phyloP scores from a whole-genome alignment of 148 eudicot species.

The Rhododendron mucronatum region DNA sequence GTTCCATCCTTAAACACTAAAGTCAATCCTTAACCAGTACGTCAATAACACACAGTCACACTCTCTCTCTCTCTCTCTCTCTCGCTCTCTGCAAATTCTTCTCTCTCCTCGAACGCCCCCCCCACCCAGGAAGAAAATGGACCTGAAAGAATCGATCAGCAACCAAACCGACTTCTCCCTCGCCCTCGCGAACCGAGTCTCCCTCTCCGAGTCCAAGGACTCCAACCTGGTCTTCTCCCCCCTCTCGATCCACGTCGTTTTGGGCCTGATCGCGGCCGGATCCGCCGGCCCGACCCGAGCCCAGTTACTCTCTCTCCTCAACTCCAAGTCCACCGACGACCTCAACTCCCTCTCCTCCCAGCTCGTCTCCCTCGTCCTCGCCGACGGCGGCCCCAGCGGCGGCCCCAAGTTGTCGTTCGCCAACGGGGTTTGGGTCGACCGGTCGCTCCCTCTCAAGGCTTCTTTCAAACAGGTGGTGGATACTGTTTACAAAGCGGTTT shows the following conservation, averaged over 20 bases:
- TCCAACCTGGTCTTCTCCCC: slow-evolving; percentile 74
- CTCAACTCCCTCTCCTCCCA: slow-evolving; percentile 62
- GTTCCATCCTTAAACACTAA: not conserved
- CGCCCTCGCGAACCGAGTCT: slow-evolving; percentile 32
- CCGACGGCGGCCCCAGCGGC: slow-evolving; percentile 52
- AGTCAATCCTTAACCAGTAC: no score
- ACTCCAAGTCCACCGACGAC: slow-evolving; percentile 44
- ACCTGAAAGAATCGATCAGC: slow-evolving; percentile 44
- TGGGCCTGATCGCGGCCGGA: slow-evolving; percentile 70
- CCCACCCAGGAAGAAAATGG: slow-evolving; percentile 33
- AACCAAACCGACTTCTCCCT: slow-evolving; percentile 63
- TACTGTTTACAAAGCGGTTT: slow-evolving; percentile 48
- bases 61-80: no score
- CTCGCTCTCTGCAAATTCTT: not conserved
- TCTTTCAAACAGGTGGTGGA: slow-evolving; percentile 50
- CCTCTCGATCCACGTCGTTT: slow-evolving; percentile 55
- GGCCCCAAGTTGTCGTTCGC: slow-evolving; percentile 66
- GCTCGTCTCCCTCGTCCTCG: slow-evolving; percentile 50
- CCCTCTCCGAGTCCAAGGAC: slow-evolving; percentile 18
- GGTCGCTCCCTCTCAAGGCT: slow-evolving; percentile 37
- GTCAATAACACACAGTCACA: no score
- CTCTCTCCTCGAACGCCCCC: not conserved
- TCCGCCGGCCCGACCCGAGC: slow-evolving; percentile 56
- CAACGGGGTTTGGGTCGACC: slow-evolving; percentile 79
- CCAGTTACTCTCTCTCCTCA: slow-evolving; percentile 59